Conservation (phyloP, 2,329 filamentous ascomycete genomes). For the Cladosporium cucumerinum region DNA sequence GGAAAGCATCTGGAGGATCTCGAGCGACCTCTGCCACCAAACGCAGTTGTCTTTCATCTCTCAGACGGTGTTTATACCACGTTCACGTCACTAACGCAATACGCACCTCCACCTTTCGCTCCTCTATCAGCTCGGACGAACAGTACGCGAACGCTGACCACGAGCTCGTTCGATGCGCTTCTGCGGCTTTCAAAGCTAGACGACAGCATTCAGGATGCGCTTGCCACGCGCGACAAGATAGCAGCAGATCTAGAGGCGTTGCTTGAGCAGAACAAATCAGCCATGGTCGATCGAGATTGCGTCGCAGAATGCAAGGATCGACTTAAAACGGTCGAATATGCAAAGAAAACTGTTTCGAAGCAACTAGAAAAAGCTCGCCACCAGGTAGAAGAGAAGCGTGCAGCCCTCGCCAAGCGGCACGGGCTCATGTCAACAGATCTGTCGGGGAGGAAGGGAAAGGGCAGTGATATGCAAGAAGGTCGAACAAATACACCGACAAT, state of each 20-base stretch:
- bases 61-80: conserved; percentile 77
- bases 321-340: conserved; percentile 45
- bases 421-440: conserved; percentile 59
- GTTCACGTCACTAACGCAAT: conserved; percentile 27
- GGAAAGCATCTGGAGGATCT: conserved; percentile 62
- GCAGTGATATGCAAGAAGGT: conserved; percentile 56
- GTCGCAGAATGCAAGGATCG: conserved; percentile 44
- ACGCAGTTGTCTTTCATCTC: conserved; percentile 82
- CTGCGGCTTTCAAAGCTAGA: conserved; percentile 87
- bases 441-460: conserved; percentile 27
- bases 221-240: conserved; percentile 70
- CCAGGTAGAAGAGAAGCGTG: conserved; percentile 64
- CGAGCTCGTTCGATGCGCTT: conserved; percentile 80
- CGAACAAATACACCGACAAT: conserved; percentile 48
- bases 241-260: conserved; percentile 70
- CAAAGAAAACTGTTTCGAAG: conserved; percentile 62
- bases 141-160: conserved; percentile 50
- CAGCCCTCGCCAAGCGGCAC: conserved; percentile 63
- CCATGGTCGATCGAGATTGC: conserved; percentile 35
- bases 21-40: conserved; percentile 70
- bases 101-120: conserved; percentile 18
- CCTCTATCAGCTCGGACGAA: conserved; percentile 30
- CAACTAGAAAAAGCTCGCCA: conserved; percentile 60
- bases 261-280: conserved; percentile 38
- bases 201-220: conserved; percentile 84